Evolutionary conservation across 148 eudicot species (phyloP).

Genomic region (Camellia japonica): DNA sequence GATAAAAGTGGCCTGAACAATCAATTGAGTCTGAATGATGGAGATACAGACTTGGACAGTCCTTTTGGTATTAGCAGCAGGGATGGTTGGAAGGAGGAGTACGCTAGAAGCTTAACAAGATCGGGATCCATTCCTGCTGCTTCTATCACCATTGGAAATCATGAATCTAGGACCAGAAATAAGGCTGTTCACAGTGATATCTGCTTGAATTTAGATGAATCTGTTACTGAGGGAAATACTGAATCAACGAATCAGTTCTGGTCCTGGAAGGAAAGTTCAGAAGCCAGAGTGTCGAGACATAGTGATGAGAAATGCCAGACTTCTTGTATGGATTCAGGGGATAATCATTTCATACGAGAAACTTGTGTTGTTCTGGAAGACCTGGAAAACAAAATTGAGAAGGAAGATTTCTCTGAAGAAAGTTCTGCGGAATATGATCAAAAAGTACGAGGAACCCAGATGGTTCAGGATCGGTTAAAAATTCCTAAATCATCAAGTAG

Average conservation of each 20-base stretch:
- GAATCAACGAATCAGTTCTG: background rate
- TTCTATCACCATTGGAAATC: slow-evolving; percentile 13
- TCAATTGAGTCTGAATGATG: background rate
- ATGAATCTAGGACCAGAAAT: slow-evolving; percentile 27
- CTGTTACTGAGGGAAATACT: background rate
- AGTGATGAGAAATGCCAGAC: background rate
- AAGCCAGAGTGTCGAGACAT: background rate
- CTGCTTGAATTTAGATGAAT: slow-evolving; percentile 16
- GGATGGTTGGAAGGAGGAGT: slow-evolving; percentile 18
- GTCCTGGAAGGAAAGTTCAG: background rate
- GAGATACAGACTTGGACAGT: slow-evolving; percentile 7
- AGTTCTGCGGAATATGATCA: slow-evolving; percentile 18
- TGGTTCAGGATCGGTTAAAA: slow-evolving; percentile 15
- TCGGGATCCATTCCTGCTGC: slow-evolving; percentile 22
- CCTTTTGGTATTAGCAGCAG: slow-evolving; percentile 4
- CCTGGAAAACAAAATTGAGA: slow-evolving; percentile 17
- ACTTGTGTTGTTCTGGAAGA: slow-evolving; percentile 4
- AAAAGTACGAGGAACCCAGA: slow-evolving; percentile 3
- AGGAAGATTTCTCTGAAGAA: slow-evolving; percentile 21
- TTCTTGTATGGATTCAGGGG: slow-evolving; percentile 7
- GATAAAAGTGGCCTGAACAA: slow-evolving; percentile 7
- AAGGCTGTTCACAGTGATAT: slow-evolving; percentile 17
- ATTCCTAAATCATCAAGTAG: background rate
- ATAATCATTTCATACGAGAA: background rate
- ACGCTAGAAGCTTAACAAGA: slow-evolving; percentile 23